Conservation (phyloP, 176 grass and related monocot species). For the Poa pratensis region DNA sequence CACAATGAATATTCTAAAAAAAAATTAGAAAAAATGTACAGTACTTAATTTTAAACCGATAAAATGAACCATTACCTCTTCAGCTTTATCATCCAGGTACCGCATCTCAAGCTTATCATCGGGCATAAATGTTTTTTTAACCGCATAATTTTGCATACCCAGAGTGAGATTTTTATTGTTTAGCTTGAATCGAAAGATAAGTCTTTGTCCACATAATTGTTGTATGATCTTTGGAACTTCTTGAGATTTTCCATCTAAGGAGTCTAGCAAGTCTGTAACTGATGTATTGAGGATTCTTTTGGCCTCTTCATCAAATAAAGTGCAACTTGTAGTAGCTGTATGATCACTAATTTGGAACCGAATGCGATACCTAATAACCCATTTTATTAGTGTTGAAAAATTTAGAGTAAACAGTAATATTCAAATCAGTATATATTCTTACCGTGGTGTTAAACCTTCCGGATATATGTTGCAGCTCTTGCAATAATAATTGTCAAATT, state of each 20-base stretch:
- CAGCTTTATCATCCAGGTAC: neutral
- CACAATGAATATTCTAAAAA: neutral
- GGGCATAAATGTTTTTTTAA: neutral
- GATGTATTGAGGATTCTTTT: neutral
- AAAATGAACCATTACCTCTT: neutral
- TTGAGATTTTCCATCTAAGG: neutral
- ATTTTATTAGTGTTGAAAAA: neutral
- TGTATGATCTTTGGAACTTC: neutral
- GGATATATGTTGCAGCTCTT: neutral
- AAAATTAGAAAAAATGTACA: too few species aligned
- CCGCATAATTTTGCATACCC: neutral
- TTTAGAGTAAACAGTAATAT: neutral
- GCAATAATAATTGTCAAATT: neutral
- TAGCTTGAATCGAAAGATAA: neutral
- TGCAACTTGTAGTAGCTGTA: neutral
- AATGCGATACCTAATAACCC: neutral
- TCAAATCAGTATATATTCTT: neutral
- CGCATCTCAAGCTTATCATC: neutral
- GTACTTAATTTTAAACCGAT: too few species aligned
- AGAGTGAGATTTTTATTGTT: neutral
- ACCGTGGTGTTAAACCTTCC: neutral
- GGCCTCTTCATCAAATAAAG: conserved; percentile 15
- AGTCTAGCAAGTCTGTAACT: neutral
- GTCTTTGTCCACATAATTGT: neutral
- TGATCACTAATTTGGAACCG: neutral